Percentiles rank a stretch among this genome's conserved stretches.
phyloP scores from a whole-genome alignment of 495 filamentous ascomycete species.

The Viridothelium virens region DNA sequence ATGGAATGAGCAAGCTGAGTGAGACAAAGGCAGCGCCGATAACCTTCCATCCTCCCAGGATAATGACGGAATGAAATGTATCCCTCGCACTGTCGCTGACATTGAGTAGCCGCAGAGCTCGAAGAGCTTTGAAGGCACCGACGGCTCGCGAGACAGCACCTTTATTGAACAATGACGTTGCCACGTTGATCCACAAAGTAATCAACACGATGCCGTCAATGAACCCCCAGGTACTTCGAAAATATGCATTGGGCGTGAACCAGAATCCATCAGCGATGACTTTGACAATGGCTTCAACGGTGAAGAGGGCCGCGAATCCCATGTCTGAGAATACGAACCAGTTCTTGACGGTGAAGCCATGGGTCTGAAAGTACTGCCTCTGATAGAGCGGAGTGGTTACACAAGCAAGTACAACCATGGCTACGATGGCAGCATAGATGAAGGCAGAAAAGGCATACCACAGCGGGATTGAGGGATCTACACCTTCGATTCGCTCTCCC shows the following conservation, averaged over 20 bases:
- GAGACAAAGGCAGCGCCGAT: constrained; percentile 85
- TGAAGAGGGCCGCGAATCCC: constrained; percentile 82
- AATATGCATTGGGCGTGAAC: constrained; percentile 96
- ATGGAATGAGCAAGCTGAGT: constrained; percentile 86
- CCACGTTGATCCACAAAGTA: constrained; percentile 93
- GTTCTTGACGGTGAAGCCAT: constrained; percentile 52
- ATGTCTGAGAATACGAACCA: constrained; percentile 95
- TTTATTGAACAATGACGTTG: constrained; percentile 66
- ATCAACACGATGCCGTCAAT: constrained; percentile 90
- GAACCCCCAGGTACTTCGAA: constrained; percentile 91
- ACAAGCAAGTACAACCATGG: constrained; percentile 93
- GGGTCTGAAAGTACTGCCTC: constrained; percentile 61
- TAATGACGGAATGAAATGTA: constrained; percentile 93
- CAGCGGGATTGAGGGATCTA: constrained; percentile 72
- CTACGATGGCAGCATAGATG: constrained; percentile 88
- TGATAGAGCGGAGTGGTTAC: constrained; percentile 92
- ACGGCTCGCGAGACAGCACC: constrained; percentile 80
- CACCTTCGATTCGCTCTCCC: constrained; percentile 79
- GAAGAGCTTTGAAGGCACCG: constrained; percentile 96
- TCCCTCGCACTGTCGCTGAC: constrained; percentile 93
- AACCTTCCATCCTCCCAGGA: constrained; percentile 88
- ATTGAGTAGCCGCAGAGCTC: constrained; percentile 84
- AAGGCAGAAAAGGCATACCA: constrained; percentile 93
- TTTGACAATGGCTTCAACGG: constrained; percentile 82
- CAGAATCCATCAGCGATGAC: constrained; percentile 94